Percentiles rank a stretch among this genome's conserved stretches.
Conservation (phyloP, 2,329 filamentous ascomycete species). For the Botrytis medusae region DNA sequence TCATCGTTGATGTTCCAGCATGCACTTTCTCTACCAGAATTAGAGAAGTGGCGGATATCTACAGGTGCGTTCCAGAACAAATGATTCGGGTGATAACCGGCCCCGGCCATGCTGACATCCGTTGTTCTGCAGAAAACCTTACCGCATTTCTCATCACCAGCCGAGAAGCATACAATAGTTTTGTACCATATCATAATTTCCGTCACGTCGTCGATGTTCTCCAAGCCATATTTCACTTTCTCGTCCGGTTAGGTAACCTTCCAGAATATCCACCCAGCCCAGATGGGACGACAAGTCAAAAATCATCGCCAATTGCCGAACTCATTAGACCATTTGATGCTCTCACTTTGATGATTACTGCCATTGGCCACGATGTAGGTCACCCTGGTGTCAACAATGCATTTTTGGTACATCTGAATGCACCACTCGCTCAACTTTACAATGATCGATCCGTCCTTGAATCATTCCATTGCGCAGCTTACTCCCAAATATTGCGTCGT, state of each 20-base stretch:
- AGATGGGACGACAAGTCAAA: constrained; percentile 12
- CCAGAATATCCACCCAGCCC: constrained; percentile 59
- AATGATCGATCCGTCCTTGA: constrained; percentile 96
- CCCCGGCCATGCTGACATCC: constrained; percentile 44
- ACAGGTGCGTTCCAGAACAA: constrained; percentile 57
- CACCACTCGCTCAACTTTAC: constrained; percentile 90
- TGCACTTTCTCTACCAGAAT: constrained; percentile 75
- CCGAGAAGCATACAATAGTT: constrained; percentile 91
- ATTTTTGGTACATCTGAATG: constrained; percentile 87
- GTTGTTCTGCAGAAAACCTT: constrained; percentile 63
- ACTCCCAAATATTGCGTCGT: constrained; percentile 88
- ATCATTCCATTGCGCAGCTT: constrained; percentile 96
- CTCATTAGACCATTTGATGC: constrained; percentile 86
- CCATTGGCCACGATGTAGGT: constrained; percentile 97
- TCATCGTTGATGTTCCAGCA: constrained; percentile 89
- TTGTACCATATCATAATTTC: constrained; percentile 98
- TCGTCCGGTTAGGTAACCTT: constrained; percentile 75
- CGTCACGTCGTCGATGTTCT: constrained; percentile 95
- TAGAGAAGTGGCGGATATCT: constrained; percentile 77
- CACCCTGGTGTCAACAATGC: constrained; percentile 98
- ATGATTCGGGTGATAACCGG: constrained; percentile 34
- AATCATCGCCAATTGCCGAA: constrained; percentile 66
- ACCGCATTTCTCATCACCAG: constrained; percentile 84
- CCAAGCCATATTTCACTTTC: constrained; percentile 88
- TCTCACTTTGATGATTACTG: constrained; percentile 84